These are phyloP conservation scores for Aspergillus cavernicola DNA, from an alignment of 495 filamentous ascomycete genomes.

Conservation along the genomic window DNA sequence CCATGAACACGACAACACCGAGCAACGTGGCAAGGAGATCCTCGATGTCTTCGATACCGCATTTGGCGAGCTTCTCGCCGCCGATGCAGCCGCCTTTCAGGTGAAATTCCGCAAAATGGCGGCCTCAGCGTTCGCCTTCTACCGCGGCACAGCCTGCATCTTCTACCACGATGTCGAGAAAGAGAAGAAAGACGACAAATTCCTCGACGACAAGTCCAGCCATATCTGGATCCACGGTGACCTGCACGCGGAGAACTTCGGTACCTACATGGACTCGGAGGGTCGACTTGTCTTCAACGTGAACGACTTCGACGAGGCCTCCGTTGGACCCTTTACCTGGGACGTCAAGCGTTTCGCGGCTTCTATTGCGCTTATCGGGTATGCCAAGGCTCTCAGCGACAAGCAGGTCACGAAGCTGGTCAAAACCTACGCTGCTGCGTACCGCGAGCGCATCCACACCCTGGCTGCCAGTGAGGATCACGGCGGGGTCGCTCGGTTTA, in stretches of 20 bases:
- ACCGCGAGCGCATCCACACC: slow-evolving; percentile 15
- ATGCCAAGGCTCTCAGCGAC: slow-evolving; percentile 17
- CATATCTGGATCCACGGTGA: slow-evolving; percentile 19
- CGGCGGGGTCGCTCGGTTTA: slow-evolving; percentile 6
- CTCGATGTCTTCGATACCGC: slow-evolving; percentile 11
- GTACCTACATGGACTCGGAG: slow-evolving; percentile 17
- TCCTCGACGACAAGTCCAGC: slow-evolving; percentile 8
- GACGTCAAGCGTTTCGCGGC: slow-evolving; percentile 16
- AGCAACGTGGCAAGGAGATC: slow-evolving; percentile 16
- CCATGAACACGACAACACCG: neutral
- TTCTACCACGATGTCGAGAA: slow-evolving; percentile 17
- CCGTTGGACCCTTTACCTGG: slow-evolving; percentile 17
- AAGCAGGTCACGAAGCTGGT: slow-evolving; percentile 14
- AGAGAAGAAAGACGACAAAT: neutral
- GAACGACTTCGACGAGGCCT: slow-evolving; percentile 20
- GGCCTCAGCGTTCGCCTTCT: slow-evolving; percentile 19
- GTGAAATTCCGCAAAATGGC: slow-evolving; percentile 21
- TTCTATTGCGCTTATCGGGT: slow-evolving; percentile 16
- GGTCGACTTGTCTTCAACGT: slow-evolving; percentile 18
- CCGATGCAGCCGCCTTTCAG: slow-evolving; percentile 14
- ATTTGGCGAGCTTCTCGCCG: slow-evolving; percentile 13
- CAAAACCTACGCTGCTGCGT: slow-evolving; percentile 7
- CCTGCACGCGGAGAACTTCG: slow-evolving; percentile 18
- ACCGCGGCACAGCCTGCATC: slow-evolving; percentile 15
- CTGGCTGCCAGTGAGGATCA: neutral